Base-by-base conservation (phyloP, 1,284 basidiomycete genomes). In the Apiotrichum sp. region DNA sequence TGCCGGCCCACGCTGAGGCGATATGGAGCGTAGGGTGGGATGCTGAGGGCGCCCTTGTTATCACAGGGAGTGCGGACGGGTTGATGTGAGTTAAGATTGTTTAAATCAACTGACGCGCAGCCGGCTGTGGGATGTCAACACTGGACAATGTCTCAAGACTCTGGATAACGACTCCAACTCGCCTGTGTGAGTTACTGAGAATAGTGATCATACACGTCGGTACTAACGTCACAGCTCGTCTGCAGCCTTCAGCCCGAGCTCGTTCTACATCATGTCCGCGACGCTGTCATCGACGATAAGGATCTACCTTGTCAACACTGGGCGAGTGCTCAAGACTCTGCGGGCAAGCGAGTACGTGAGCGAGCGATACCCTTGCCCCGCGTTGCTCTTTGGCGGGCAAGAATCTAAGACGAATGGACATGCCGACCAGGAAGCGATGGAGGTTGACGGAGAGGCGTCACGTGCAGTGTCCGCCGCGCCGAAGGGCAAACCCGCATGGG, bases 131-230 rank as follows among this genome's bases (percentile, higher is more conserved):
- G 93, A 98, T 69, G 86, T 90, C 0, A 86, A 91, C 53, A 93
- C 92, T 0, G 96, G 93, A 1, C 93, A 98, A 73, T 99, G 96
- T 76, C 80, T 99, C 43, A 98, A 95, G 74, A 98, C 96, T 4
- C 76, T 99, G 32, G 92, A 93, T 10, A 93, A 98, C 65, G 92
- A 93, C 66, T 90, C 93, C 62, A 95, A 95, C 77, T 88, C 90
- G 3, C 90, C 95, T 53, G 88, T 93, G 86, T 90, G 61, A 47
- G 81, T 22, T 22, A 64, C 29, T 9, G 11, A 48, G 6, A 22
- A 22, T 22, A 22, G 22, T 22, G 5, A 3, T 14, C 4, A 4
- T 11, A 22, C 36, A 53, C 53, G 13, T 54, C 42, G 29, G 47
- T 22, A 22, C 22, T 22, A 22, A 22, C 22, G 22, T 22, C 22